Percentiles rank a stretch among this genome's conserved stretches.
Evolutionary conservation across 441 rosid species (phyloP).

Genomic region (Arabidopsis hybrid): DNA sequence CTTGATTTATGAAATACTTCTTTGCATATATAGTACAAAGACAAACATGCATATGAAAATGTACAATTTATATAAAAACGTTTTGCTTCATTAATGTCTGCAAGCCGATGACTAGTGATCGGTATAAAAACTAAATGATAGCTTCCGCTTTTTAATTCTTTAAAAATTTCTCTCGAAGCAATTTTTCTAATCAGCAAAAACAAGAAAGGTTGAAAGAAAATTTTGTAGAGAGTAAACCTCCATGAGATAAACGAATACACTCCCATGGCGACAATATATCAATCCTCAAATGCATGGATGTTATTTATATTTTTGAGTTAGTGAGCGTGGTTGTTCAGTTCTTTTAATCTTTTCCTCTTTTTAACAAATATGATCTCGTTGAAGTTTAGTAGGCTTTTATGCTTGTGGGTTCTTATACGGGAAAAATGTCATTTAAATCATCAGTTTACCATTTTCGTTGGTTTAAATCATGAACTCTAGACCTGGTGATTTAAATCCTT

Average conservation of each 20-base stretch:
- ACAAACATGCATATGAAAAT: background rate
- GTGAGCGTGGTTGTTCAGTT: too few relatives aligned
- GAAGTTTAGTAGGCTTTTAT: too few relatives aligned
- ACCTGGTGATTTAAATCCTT: too few relatives aligned
- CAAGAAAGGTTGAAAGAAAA: background rate
- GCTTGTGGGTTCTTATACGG: too few relatives aligned
- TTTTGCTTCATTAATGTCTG: background rate
- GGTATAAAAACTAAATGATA: background rate
- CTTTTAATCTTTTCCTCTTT: too few relatives aligned
- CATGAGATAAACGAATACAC: background rate
- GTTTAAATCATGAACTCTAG: too few relatives aligned
- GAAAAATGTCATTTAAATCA: too few relatives aligned
- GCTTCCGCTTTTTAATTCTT: background rate
- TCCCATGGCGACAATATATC: background rate
- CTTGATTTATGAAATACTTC: too few relatives aligned
- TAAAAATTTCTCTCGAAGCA: background rate
- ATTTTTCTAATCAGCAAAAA: background rate
- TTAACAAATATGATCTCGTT: too few relatives aligned
- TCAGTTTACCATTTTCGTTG: too few relatives aligned
- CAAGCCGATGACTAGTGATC: background rate
- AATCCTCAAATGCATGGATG: too few relatives aligned
- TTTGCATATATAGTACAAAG: background rate
- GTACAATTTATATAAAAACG: background rate
- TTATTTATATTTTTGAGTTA: too few relatives aligned
- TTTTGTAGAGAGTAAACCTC: background rate